Conservation (phyloP, 805 yeast species). For the Candida ortonii region DNA sequence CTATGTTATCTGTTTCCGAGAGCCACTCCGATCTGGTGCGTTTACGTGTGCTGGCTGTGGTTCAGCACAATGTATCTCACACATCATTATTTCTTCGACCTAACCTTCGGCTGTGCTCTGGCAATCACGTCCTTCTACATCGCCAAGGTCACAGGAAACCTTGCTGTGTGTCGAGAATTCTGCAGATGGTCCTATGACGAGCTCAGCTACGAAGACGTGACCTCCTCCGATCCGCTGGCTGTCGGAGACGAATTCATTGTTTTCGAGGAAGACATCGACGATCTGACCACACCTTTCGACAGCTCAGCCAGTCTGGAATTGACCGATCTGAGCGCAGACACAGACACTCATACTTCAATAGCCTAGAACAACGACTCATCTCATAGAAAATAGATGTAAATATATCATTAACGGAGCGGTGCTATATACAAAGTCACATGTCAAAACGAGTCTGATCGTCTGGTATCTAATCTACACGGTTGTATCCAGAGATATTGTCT, state of each 20-base stretch:
- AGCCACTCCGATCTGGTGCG: constrained; percentile 59
- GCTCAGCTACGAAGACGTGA: constrained; percentile 7
- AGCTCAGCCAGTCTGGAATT: constrained; percentile 16
- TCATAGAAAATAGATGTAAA: no score
- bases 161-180: constrained; percentile 13
- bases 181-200: constrained; percentile 25
- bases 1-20: constrained; percentile 79
- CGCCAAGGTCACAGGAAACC: constrained; percentile 50
- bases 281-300: constrained; percentile 9
- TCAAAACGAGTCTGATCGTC: no score
- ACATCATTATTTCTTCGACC: constrained; percentile 92
- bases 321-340: constrained; percentile 13
- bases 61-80: constrained; percentile 98
- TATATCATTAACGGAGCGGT: no score
- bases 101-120: constrained; percentile 90
- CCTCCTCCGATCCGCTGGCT: constrained; percentile 24
- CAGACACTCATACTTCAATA: no score
- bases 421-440: no score
- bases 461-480: no score
- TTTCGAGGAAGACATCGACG: constrained; percentile 16
- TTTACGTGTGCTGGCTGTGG: constrained; percentile 93
- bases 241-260: constrained; percentile 15
- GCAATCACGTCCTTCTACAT: constrained; percentile 67
- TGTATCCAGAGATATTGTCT: no score
- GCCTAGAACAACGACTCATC: no score